Conservation (phyloP, 176 grass and related monocot genomes). For the Thalia dealbata region DNA sequence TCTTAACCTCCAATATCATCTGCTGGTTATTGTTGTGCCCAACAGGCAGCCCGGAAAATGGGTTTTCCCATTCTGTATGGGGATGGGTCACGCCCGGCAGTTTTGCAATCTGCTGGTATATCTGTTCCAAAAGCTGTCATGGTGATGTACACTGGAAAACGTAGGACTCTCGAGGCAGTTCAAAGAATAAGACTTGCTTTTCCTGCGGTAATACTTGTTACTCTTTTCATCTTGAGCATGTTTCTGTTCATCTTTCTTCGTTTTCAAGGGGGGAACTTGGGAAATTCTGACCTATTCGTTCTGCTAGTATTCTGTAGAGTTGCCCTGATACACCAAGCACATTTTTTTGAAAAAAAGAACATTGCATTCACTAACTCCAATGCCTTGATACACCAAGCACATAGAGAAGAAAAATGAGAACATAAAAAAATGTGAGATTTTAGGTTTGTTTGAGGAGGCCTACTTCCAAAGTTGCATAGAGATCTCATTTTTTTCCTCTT, state of each 20-base stretch:
- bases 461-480: too few species aligned
- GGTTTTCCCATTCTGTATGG: slow-evolving; percentile 78
- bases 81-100: slow-evolving; percentile 81
- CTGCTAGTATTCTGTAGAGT: background rate
- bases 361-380: too few species aligned
- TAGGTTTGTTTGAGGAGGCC: too few species aligned
- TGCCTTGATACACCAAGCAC: too few species aligned
- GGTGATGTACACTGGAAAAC: slow-evolving; percentile 81
- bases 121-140: slow-evolving; percentile 96
- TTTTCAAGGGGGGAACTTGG: background rate
- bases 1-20: background rate
- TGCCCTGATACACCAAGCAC: too few species aligned
- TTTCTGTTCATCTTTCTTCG: background rate
- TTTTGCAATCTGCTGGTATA: slow-evolving; percentile 92
- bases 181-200: slow-evolving; percentile 92
- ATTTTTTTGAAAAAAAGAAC: too few species aligned
- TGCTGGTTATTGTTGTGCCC: slow-evolving; percentile 5
- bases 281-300: background rate
- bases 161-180: slow-evolving; percentile 57
- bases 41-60: slow-evolving; percentile 61
- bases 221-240: background rate
- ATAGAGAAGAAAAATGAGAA: too few species aligned
- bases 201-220: slow-evolving; percentile 46
- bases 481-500: too few species aligned
- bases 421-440: too few species aligned